phyloP scores from a whole-genome alignment of 305 asterid genomes.

The Fraxinus sp. region DNA sequence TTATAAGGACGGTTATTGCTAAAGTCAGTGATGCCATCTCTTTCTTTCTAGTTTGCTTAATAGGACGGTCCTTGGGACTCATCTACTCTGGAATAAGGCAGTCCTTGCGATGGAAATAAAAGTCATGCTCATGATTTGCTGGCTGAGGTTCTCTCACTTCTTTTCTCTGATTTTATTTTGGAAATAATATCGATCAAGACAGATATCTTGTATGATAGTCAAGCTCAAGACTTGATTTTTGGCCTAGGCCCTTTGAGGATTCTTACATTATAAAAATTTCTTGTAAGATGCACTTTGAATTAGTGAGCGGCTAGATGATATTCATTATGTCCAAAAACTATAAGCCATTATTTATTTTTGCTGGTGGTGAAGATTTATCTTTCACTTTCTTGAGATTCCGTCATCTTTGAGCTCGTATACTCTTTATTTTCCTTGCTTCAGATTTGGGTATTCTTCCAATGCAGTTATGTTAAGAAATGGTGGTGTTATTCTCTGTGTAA shows the following conservation, averaged over 20 bases:
- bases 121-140: slow-evolving; percentile 19
- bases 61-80: slow-evolving; percentile 88
- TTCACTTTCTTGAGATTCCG: background rate
- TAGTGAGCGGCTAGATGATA: slow-evolving; percentile 20
- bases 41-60: slow-evolving; percentile 75
- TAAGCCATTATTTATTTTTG: background rate
- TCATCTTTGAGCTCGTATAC: background rate
- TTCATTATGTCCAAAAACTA: background rate
- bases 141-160: slow-evolving; percentile 17
- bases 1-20: slow-evolving; percentile 58
- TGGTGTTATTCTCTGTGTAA: background rate
- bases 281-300: background rate
- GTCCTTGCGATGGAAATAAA: slow-evolving; percentile 72
- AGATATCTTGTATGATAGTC: background rate
- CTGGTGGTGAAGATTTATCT: background rate
- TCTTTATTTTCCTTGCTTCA: background rate
- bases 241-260: background rate
- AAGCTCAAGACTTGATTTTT: background rate
- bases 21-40: slow-evolving; percentile 84
- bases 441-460: background rate
- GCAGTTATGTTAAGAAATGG: background rate
- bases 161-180: slow-evolving; percentile 17
- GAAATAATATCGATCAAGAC: slow-evolving; percentile 15
- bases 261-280: background rate
- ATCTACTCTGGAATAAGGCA: slow-evolving; percentile 87